These are phyloP conservation scores for Podosphaera aphanis DNA, from an alignment of 2,329 filamentous ascomycete genomes.

Conservation along the genomic window DNA sequence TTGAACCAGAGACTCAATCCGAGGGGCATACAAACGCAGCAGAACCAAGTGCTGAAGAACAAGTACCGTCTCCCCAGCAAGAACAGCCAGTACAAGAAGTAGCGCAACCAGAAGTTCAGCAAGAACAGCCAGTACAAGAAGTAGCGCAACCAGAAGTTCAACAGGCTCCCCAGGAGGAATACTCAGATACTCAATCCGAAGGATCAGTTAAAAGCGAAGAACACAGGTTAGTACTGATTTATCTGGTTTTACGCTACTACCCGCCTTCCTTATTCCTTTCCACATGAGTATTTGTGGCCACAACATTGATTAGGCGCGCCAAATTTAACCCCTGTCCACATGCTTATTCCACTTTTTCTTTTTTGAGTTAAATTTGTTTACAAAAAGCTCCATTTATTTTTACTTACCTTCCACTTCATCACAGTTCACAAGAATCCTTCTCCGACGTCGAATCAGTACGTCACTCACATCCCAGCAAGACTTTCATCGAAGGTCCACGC, in stretches of 20 bases:
- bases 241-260: no score
- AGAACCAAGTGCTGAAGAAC: neutral
- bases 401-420: conserved; percentile 8
- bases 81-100: neutral
- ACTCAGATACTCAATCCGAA: neutral
- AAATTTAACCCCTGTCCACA: neutral
- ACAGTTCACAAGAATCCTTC: conserved; percentile 9
- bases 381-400: conserved; percentile 9
- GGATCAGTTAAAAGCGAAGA: neutral
- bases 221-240: neutral
- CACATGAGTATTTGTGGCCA: no score
- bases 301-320: no score
- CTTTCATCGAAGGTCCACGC: conserved; percentile 10
- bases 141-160: neutral
- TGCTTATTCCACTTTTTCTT: conserved; percentile 4
- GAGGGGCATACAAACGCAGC: neutral
- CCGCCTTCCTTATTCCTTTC: no score
- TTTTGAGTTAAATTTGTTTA: conserved; percentile 9
- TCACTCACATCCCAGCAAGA: conserved; percentile 9
- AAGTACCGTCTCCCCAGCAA: neutral
- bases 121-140: neutral
- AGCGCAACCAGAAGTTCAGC: neutral
- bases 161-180: neutral
- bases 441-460: conserved; percentile 16
- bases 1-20: conserved; percentile 15